Evolutionary conservation across 1,284 basidiomycete species (phyloP).

Genomic region (Pseudozyma tsukubaensis): DNA sequence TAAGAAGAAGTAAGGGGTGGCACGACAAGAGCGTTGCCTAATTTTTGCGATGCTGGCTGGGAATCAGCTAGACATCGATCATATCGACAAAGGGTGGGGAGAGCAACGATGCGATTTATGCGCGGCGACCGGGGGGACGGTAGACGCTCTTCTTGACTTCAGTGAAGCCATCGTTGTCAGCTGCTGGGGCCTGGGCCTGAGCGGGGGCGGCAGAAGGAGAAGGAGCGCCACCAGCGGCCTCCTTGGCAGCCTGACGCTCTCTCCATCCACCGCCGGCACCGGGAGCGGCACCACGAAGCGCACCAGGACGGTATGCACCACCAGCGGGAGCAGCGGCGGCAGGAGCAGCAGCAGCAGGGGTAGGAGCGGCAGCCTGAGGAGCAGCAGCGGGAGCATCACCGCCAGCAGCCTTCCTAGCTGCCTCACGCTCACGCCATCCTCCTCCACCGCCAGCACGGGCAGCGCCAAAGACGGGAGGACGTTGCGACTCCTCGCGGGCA

Average conservation of each 20-base stretch:
- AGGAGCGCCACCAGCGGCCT: conserved; percentile 41
- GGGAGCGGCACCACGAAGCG: conserved; percentile 34
- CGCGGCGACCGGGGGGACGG: conserved; percentile 46
- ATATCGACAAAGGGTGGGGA: not conserved
- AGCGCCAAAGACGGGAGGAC: conserved; percentile 40
- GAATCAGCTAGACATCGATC: not conserved
- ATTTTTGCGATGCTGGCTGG: not conserved
- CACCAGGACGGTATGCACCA: conserved; percentile 44
- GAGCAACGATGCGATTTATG: conserved; percentile 4
- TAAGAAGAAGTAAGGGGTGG: no score
- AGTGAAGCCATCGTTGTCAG: conserved; percentile 54
- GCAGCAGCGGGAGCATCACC: conserved; percentile 14
- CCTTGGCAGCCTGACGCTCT: conserved; percentile 46
- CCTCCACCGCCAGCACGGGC: conserved; percentile 29
- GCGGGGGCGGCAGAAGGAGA: conserved; percentile 21
- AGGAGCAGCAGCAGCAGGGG: conserved; percentile 18
- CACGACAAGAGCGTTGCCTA: not conserved
- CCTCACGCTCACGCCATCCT: conserved; percentile 38
- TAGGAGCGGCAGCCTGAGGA: conserved; percentile 26
- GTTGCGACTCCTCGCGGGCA: conserved; percentile 22
- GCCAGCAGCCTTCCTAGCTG: conserved; percentile 32
- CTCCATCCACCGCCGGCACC: conserved; percentile 32
- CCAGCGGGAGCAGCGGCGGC: conserved; percentile 22
- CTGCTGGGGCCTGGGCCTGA: conserved; percentile 17
- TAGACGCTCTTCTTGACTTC: conserved; percentile 50